Percentiles rank a stretch among this genome's conserved stretches.
These are phyloP conservation scores for Pholiota microspora DNA, from an alignment of 768 basidiomycete species.

Conservation along the genomic window DNA sequence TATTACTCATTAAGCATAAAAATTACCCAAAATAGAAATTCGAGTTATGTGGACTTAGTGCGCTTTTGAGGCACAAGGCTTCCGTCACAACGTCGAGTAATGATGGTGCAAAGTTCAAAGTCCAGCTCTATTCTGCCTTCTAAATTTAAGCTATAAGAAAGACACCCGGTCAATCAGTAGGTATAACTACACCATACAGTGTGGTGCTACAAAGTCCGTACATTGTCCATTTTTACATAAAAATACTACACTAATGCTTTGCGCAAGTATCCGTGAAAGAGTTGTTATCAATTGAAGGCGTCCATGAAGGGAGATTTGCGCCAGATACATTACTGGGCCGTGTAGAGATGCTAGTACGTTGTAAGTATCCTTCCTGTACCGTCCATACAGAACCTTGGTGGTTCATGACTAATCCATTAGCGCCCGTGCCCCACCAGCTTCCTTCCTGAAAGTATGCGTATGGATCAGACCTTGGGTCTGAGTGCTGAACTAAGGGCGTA, in stretches of 20 bases:
- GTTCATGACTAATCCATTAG: slow-evolving; percentile 11
- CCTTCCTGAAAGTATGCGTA: slow-evolving; percentile 7
- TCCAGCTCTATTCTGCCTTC: too few relatives aligned
- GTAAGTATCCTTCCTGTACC: slow-evolving; percentile 4
- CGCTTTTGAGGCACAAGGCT: too few relatives aligned
- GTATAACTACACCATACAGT: too few relatives aligned
- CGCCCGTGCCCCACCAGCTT: slow-evolving; percentile 4
- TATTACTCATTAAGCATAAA: too few relatives aligned
- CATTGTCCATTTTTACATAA: too few relatives aligned
- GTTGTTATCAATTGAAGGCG: background rate
- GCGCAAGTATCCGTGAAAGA: background rate
- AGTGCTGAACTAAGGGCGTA: background rate
- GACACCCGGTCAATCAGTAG: too few relatives aligned
- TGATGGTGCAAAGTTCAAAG: too few relatives aligned
- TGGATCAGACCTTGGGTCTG: background rate
- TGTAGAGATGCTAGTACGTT: background rate
- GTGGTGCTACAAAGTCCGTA: too few relatives aligned
- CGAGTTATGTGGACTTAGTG: too few relatives aligned
- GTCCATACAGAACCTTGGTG: slow-evolving; percentile 1
- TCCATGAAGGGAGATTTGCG: background rate
- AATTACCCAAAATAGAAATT: too few relatives aligned
- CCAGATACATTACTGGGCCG: background rate
- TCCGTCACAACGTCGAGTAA: too few relatives aligned
- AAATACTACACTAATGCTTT: background rate
- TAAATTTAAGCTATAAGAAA: too few relatives aligned